phyloP scores from a whole-genome alignment of 257 asterid species.

The Salvia hispanica region DNA sequence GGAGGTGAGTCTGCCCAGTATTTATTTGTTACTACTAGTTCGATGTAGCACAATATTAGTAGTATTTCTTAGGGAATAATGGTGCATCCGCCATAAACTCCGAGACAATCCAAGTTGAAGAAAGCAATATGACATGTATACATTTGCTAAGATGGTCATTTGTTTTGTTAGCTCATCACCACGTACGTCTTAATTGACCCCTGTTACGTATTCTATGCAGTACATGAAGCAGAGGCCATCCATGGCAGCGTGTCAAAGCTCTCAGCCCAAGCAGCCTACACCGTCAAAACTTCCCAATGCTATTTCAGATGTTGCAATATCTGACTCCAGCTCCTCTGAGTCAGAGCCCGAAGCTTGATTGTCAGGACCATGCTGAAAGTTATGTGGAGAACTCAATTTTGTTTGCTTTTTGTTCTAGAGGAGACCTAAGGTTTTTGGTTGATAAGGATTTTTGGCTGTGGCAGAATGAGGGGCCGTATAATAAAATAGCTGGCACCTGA shows the following conservation, averaged over 20 bases:
- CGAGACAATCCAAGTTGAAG: neutral
- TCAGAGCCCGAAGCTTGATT: conserved; percentile 52
- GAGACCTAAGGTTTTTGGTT: conserved; percentile 29
- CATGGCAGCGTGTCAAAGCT: no score
- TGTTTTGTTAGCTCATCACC: neutral
- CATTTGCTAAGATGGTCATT: neutral
- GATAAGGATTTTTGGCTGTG: conserved; percentile 29
- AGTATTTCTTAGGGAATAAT: neutral
- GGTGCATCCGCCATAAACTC: conserved; percentile 3
- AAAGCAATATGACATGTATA: conserved; percentile 3
- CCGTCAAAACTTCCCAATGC: conserved; percentile 18
- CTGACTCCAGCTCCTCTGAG: conserved; percentile 47
- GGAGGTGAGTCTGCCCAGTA: conserved; percentile 53
- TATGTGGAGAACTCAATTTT: conserved; percentile 35
- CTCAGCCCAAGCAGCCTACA: no score
- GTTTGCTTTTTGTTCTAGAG: conserved; percentile 39
- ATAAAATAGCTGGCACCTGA: conserved; percentile 40
- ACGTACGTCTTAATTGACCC: conserved; percentile 12
- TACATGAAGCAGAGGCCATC: no score
- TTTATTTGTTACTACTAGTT: neutral
- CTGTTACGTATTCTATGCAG: conserved; percentile 21
- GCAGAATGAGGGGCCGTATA: conserved; percentile 42
- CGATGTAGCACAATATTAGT: neutral
- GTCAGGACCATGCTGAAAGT: conserved; percentile 23
- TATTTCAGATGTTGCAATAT: conserved; percentile 34